A percentile compares a stretch with the other conserved stretches of the same genome.
phyloP scores from a whole-genome alignment of 305 asterid genomes.

The Fraxinus nigra region DNA sequence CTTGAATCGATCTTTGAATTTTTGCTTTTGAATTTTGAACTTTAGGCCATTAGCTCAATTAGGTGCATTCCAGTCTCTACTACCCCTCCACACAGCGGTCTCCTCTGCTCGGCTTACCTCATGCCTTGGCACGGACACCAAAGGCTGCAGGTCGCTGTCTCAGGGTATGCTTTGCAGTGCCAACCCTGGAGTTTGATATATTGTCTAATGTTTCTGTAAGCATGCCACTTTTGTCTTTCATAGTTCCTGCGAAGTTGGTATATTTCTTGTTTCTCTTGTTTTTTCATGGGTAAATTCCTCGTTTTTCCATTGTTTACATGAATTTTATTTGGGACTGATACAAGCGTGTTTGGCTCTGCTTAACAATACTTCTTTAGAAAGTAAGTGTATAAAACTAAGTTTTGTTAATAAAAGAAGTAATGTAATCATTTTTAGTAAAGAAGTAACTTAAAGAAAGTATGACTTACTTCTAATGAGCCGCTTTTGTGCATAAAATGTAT shows the following conservation, averaged over 20 bases:
- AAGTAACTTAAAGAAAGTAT: background rate
- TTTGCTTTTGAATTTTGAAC: constrained; percentile 9
- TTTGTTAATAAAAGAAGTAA: background rate
- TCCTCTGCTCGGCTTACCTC: constrained; percentile 83
- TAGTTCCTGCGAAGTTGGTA: constrained; percentile 1
- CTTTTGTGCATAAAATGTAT: background rate
- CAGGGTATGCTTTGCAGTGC: constrained; percentile 99
- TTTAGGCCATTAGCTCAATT: constrained; percentile 70
- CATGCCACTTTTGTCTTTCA: constrained; percentile 25
- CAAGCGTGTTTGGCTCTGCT: background rate
- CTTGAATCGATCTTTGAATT: constrained; percentile 7
- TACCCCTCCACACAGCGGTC: constrained; percentile 75
- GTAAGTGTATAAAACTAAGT: background rate
- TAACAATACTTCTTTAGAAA: background rate
- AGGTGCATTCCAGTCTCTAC: constrained; percentile 63
- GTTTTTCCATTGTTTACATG: background rate
- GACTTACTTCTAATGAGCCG: background rate
- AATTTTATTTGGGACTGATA: background rate
- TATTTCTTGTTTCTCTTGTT: background rate
- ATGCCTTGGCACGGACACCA: constrained; percentile 62
- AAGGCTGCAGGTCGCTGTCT: constrained; percentile 86
- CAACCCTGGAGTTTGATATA: constrained; percentile 93
- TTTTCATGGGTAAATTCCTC: background rate
- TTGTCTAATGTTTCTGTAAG: constrained; percentile 65
- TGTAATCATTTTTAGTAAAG: background rate